Percentiles rank a stretch among this genome's conserved stretches.
Conservation (phyloP, 2,329 filamentous ascomycete species). For the Cytospora chrysosperma region DNA sequence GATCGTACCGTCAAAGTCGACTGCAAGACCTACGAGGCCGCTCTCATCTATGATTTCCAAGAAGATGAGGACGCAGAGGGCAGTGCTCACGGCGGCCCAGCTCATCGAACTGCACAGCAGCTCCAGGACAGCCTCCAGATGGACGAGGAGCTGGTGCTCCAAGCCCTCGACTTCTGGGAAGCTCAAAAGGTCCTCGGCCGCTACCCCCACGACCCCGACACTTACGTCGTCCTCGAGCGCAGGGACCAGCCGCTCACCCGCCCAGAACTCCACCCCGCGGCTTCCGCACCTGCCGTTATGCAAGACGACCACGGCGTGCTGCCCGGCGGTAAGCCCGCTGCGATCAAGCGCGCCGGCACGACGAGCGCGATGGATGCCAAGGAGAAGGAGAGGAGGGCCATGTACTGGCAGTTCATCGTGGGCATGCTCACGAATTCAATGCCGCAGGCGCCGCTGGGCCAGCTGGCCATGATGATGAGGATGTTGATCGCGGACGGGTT, state of each 20-base stretch:
- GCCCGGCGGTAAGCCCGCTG: constrained; percentile 26
- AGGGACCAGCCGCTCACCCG: constrained; percentile 14
- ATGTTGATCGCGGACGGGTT: constrained; percentile 88
- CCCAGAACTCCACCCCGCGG: constrained; percentile 21
- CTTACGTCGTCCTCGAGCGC: constrained; percentile 67
- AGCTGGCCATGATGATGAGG: constrained; percentile 93
- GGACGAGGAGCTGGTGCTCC: constrained; percentile 68
- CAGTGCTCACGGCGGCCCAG: constrained; percentile 30
- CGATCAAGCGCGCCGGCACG: constrained; percentile 26
- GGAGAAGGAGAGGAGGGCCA: constrained; percentile 55
- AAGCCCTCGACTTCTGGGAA: constrained; percentile 71
- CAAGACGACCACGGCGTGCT: constrained; percentile 22
- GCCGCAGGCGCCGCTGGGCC: constrained; percentile 71
- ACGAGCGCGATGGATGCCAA: constrained; percentile 58
- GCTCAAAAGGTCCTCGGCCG: constrained; percentile 64
- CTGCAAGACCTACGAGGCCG: constrained; percentile 81
- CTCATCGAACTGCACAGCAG: constrained; percentile 49
- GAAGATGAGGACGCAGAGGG: constrained; percentile 32
- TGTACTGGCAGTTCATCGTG: constrained; percentile 90
- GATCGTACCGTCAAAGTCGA: constrained; percentile 74
- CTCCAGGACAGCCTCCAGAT: constrained; percentile 61
- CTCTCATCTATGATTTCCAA: constrained; percentile 82
- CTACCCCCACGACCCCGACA: constrained; percentile 42
- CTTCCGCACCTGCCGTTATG: constrained; percentile 24
- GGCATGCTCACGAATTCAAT: constrained; percentile 94